Conservation (phyloP, 2,329 filamentous ascomycete genomes). For the Harringtonia aguacate region DNA sequence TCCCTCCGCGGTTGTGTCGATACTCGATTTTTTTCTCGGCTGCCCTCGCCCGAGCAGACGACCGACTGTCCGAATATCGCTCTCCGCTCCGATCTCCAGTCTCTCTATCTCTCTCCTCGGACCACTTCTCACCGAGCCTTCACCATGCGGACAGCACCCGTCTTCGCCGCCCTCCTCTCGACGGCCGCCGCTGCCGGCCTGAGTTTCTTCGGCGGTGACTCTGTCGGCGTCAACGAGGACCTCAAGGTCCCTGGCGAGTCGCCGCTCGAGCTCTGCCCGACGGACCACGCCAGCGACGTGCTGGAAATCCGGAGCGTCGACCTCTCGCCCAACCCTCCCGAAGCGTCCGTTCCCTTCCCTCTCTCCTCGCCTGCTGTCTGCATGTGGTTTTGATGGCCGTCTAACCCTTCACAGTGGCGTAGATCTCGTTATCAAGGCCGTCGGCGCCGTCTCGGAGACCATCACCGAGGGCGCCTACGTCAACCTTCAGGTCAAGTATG, state of each 20-base stretch:
- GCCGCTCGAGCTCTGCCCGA: slow-evolving; percentile 67
- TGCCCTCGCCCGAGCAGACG: not conserved
- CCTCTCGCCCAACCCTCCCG: slow-evolving; percentile 74
- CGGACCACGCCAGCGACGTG: slow-evolving; percentile 57
- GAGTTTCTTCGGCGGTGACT: slow-evolving; percentile 34
- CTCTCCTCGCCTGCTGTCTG: not conserved
- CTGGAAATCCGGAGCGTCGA: slow-evolving; percentile 71
- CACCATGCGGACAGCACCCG: slow-evolving; percentile 29
- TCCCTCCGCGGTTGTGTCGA: not conserved
- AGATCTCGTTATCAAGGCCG: slow-evolving; percentile 67
- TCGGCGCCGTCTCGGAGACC: slow-evolving; percentile 59
- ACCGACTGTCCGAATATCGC: too few relatives aligned
- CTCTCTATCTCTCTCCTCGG: not conserved
- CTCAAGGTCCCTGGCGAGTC: slow-evolving; percentile 73
- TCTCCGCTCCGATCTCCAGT: too few relatives aligned
- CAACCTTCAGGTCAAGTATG: slow-evolving; percentile 81
- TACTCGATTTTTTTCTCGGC: not conserved
- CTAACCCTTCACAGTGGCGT: slow-evolving; percentile 48
- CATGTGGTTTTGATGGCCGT: not conserved
- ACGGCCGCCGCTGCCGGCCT: slow-evolving; percentile 32
- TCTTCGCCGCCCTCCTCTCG: slow-evolving; percentile 34
- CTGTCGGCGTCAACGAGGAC: slow-evolving; percentile 36
- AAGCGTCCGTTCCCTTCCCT: slow-evolving; percentile 52
- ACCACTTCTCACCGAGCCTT: not conserved
- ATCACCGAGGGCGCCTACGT: slow-evolving; percentile 75